Conservation (phyloP, 2,329 filamentous ascomycete species). For the Penicillium digitatum region DNA sequence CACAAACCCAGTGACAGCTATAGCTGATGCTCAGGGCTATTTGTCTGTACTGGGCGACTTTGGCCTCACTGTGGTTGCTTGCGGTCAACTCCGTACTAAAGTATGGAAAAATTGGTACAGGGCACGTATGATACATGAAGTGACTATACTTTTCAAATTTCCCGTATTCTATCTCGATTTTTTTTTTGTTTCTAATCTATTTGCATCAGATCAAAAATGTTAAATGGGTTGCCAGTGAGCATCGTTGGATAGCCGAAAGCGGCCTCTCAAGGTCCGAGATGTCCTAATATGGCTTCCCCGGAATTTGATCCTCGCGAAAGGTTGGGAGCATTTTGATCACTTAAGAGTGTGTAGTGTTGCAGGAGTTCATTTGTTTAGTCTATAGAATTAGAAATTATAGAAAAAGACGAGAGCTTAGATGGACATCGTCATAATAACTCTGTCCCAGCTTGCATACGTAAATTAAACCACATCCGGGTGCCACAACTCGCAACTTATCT, state of each 20-base stretch:
- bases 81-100: not conserved
- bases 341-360: not conserved
- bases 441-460: no score
- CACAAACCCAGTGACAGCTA: slow-evolving; percentile 9
- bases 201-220: slow-evolving; percentile 1
- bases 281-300: slow-evolving; percentile 4
- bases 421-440: no score
- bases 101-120: slow-evolving; percentile 4
- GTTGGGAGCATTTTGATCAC: not conserved
- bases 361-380: not conserved
- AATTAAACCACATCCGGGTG: no score
- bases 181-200: slow-evolving; percentile 1
- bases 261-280: not conserved
- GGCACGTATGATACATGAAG: not conserved
- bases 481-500: not conserved
- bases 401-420: no score
- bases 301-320: not conserved
- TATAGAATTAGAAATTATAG: no score
- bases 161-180: not conserved
- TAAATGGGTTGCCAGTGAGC: not conserved
- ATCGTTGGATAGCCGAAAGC: not conserved
- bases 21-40: not conserved
- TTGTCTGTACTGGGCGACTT: not conserved
- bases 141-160: not conserved
- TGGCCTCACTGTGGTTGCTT: not conserved